Percentiles rank a stretch among this genome's conserved stretches.
phyloP scores from a whole-genome alignment of 2,329 filamentous ascomycete genomes.

The Calonectria pteridis region DNA sequence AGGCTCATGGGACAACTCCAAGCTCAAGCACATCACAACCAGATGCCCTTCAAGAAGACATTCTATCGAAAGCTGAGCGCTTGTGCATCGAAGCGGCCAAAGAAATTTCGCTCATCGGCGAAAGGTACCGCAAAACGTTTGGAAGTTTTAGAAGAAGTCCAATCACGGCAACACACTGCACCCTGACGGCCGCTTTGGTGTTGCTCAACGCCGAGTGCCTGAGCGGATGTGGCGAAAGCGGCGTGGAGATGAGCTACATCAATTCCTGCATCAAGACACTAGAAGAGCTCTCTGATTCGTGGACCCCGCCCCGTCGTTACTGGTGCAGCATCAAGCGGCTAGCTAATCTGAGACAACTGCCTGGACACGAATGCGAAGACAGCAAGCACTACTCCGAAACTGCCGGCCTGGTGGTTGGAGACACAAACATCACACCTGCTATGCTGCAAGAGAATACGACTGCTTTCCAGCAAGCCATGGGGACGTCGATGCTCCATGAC shows the following conservation, averaged over 20 bases:
- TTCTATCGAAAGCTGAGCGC: neutral
- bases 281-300: neutral
- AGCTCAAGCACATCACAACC: neutral
- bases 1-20: neutral
- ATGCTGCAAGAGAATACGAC: neutral
- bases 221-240: neutral
- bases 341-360: neutral
- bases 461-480: neutral
- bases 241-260: neutral
- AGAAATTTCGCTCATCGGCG: neutral
- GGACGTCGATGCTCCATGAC: neutral
- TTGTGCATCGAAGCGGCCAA: neutral
- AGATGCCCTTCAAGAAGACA: neutral
- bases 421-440: neutral
- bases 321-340: neutral
- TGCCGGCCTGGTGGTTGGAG: neutral
- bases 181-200: neutral
- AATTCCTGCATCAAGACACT: neutral
- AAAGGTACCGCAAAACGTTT: conserved; percentile 11
- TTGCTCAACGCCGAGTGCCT: neutral
- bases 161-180: conserved; percentile 6
- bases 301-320: neutral
- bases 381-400: neutral
- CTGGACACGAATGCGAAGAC: neutral
- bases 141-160: conserved; percentile 14